Evolutionary conservation across 139 green algal species (phyloP), one percentile per base, ranked within the genome.

Genomic region (Limnomonas spitsbergensis): DNA sequence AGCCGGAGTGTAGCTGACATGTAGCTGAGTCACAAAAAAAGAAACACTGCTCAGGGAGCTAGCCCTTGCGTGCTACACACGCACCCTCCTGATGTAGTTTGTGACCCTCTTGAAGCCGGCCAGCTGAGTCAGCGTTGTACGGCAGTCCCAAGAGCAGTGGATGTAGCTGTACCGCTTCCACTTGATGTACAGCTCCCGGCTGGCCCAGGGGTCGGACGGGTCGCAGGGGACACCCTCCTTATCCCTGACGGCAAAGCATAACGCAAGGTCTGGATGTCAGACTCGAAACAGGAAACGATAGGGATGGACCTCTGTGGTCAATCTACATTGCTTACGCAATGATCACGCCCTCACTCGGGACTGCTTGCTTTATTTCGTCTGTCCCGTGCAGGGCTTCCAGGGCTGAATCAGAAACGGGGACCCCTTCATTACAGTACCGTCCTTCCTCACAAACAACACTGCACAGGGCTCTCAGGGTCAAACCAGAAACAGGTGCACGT

Each of bases 171-270:
- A 88, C 29, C 90, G 81, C 61, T 89, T 89, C 95, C 95, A 98
- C 88, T 98, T 98, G 76, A 98, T 84, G 32, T 86, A 84, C 68
- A 98, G 97, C 89, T 98, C 92, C 1, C 81, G 80, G 32, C 27
- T 77, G 29, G 78, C 77, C 88, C 90, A 95, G 6, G 73, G 47
- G 52, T 78, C 47, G 69, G 52, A n/a, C 39, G 26, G 67, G 67
- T 47, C 6, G 7, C 14, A 3, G 32, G 32, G 4, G 32, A 29
- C 4, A 3, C 34, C 34, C 67, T 53, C 14, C 32, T 3, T 40
- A 7, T 34, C 9, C 34, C 9, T 9, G n/a, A n/a, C n/a, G n/a
- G n/a, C n/a, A n/a, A 61, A 61, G 14, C 14, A 24, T n/a, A 14
- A 14, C 47, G 14, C 47, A 61, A 14, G 24, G 14, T 61, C 20